phyloP scores from a whole-genome alignment of 23 red algal genomes.

The Gracilaria caudata region DNA sequence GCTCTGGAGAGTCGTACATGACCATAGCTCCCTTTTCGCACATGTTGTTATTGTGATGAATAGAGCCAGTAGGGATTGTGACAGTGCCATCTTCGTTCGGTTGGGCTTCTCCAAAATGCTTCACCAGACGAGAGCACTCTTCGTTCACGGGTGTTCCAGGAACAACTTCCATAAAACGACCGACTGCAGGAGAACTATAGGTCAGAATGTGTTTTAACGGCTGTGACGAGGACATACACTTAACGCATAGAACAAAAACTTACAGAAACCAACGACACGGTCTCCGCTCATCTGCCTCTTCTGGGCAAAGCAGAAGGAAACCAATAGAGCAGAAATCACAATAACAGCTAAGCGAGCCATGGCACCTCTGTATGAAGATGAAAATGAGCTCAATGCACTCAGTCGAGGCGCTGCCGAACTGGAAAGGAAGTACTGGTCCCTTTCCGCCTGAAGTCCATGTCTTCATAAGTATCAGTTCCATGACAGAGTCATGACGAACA shows the following conservation, averaged over 20 bases:
- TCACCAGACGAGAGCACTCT: conserved; percentile 24
- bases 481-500: neutral
- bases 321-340: neutral
- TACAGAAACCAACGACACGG: conserved; percentile 34
- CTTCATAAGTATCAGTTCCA: neutral
- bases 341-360: conserved; percentile 17
- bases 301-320: conserved; percentile 13
- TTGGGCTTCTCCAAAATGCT: conserved; percentile 28
- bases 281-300: conserved; percentile 33
- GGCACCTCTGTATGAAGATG: neutral
- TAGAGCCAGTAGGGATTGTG: conserved; percentile 12
- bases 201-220: neutral
- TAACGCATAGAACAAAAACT: conserved; percentile 18
- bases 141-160: conserved; percentile 30
- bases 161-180: conserved; percentile 34
- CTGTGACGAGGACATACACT: neutral
- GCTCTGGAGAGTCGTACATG: conserved; percentile 19
- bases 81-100: conserved; percentile 14
- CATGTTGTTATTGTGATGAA: conserved; percentile 20
- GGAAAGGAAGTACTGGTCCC: neutral
- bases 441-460: neutral
- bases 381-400: neutral
- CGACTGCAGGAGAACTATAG: neutral
- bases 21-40: conserved; percentile 39
- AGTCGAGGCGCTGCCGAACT: neutral